These are phyloP conservation scores for Eucalyptus caleyi DNA, from an alignment of 345 rosid species.

Conservation along the genomic window DNA sequence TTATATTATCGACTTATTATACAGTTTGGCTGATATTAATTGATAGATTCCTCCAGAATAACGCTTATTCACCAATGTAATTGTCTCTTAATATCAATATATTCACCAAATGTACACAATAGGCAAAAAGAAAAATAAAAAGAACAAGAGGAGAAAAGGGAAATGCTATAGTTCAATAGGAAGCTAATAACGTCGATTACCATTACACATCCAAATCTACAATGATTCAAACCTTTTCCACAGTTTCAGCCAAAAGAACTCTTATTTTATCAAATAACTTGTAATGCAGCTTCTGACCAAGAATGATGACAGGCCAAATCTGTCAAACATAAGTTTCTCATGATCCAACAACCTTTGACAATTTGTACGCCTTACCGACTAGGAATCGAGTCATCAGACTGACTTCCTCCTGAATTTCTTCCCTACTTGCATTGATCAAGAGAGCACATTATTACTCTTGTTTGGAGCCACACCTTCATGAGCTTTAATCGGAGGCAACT, in stretches of 20 bases:
- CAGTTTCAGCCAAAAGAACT: background rate
- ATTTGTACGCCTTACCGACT: background rate
- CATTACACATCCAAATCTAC: background rate
- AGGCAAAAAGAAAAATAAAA: background rate
- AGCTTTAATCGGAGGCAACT: conserved; percentile 41
- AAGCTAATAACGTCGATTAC: background rate
- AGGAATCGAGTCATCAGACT: background rate
- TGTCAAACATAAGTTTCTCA: background rate
- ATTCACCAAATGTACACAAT: background rate
- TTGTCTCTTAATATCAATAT: background rate
- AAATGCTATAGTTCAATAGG: background rate
- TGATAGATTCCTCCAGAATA: background rate
- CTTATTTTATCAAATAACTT: background rate
- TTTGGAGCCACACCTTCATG: background rate
- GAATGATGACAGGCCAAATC: background rate
- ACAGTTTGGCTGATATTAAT: background rate
- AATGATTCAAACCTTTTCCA: background rate
- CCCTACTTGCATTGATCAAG: background rate
- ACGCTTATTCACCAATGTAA: background rate
- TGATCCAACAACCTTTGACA: background rate
- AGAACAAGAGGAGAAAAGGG: background rate
- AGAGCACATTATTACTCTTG: background rate
- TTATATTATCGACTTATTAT: background rate
- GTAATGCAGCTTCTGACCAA: background rate
- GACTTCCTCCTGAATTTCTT: background rate